phyloP scores from a whole-genome alignment of 257 asterid species.

The Solanum sejunctum region DNA sequence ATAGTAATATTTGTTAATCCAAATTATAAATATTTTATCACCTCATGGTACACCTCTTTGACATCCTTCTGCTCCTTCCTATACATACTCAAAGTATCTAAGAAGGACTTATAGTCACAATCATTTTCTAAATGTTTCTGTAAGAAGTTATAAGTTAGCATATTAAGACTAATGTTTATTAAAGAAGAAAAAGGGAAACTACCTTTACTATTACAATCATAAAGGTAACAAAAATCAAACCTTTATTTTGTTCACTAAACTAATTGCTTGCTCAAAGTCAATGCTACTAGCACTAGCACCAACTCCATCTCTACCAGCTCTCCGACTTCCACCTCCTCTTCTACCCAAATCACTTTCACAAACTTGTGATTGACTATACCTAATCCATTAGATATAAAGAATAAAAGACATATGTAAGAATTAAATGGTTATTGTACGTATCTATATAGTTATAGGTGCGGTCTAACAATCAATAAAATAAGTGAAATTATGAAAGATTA shows the following conservation, averaged over 20 bases:
- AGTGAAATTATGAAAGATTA: background rate
- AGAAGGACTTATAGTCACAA: slow-evolving; percentile 81
- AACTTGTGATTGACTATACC: background rate
- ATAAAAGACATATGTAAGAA: background rate
- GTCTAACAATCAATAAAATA: background rate
- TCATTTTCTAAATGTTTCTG: slow-evolving; percentile 76
- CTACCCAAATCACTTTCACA: background rate
- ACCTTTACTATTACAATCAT: background rate
- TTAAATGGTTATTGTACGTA: background rate
- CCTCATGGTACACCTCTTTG: slow-evolving; percentile 83
- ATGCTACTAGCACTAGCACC: background rate
- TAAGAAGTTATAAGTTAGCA: slow-evolving; percentile 8
- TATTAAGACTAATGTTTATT: background rate
- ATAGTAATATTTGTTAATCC: background rate
- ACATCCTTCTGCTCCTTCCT: slow-evolving; percentile 82
- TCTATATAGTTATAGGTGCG: too few relatives aligned
- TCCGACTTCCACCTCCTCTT: background rate
- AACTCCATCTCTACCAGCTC: background rate
- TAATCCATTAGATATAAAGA: background rate
- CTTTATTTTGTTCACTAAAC: slow-evolving; percentile 86
- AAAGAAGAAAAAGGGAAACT: background rate
- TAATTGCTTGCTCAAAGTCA: slow-evolving; percentile 82
- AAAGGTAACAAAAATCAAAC: slow-evolving; percentile 15
- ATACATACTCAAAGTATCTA: slow-evolving; percentile 82
- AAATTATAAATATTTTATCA: background rate